Conservation (phyloP, 2,329 filamentous ascomycete genomes). For the Xylaria sp. region DNA sequence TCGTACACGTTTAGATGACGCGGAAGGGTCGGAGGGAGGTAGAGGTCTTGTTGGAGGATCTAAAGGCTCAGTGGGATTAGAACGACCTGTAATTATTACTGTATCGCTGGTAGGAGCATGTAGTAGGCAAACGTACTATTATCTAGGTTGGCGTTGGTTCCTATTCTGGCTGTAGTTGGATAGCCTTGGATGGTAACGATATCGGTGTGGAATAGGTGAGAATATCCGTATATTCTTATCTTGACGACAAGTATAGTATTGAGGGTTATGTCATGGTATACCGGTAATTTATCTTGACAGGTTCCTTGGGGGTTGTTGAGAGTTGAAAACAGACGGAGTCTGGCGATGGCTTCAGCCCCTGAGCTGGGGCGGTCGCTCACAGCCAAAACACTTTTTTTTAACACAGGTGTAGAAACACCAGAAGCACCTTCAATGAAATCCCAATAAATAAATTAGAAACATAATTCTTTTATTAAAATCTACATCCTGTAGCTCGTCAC, state of each 20-base stretch:
- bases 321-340: not conserved
- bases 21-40: not conserved
- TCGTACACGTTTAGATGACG: not conserved
- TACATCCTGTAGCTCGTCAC: not conserved
- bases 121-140: not conserved
- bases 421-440: not conserved
- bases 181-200: not conserved
- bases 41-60: not conserved
- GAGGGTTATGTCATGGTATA: not conserved
- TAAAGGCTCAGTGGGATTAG: not conserved
- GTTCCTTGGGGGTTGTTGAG: not conserved
- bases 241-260: no score
- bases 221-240: not conserved
- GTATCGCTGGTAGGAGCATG: not conserved
- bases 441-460: not conserved
- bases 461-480: conserved; percentile 4
- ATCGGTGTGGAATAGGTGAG: not conserved
- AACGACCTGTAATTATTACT: not conserved
- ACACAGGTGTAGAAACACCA: not conserved
- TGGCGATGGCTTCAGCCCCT: conserved; percentile 32
- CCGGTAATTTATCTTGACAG: not conserved
- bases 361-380: conserved; percentile 5
- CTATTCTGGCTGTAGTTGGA: not conserved
- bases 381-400: not conserved
- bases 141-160: not conserved